Base-by-base conservation (phyloP, 352 stramenopile species). In the Globisporangium polare region DNA sequence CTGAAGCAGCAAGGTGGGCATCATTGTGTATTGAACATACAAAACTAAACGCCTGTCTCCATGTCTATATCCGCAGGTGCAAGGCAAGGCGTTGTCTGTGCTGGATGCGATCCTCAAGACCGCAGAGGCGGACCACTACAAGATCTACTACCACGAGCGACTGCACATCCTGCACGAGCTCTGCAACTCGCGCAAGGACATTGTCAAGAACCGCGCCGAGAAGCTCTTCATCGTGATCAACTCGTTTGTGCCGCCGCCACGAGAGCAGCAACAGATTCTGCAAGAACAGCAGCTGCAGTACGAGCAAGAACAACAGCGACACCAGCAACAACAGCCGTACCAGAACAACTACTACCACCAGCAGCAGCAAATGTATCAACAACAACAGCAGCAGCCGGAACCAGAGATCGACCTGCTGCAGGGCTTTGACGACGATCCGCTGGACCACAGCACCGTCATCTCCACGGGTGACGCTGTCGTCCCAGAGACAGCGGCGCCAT, bases 51-150 rank as follows among this genome's bases (percentile, higher is more conserved):
- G 9, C 20, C 18, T 18, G 17, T 5, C 24, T 27, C 2, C n/a
- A 39, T 51, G 13, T 6, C 10, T 22, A 20, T 13, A 43, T 47
- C 15, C 29, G 8, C 33, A 69, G 60, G 78, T 92, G 12, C 83
- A 92, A 71, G 83, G 75, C 57, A 92, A 92, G 62, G 83, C 86
- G 7, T 51, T 95, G 54, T 90, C 83, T 0, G 83, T 92, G 20
- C 72, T 95, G 42, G 80, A 86, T 33, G 70, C 82, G 12, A 60
- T 92, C n/a, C 67, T 89, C 59, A 79, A 81, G 52, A 90, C 73
- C 22, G 52, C 42, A 9, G 71, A 86, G 35, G 77, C 71, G 4
- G 70, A 86, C 13, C 73, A 83, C 22, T 95, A 87, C 65, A 90
- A 90, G 53, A 72, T 73, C 20, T 78, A 92, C 61, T 95, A 91